phyloP scores from a whole-genome alignment of 179 eudicot species.

The Beta macrorhiza region DNA sequence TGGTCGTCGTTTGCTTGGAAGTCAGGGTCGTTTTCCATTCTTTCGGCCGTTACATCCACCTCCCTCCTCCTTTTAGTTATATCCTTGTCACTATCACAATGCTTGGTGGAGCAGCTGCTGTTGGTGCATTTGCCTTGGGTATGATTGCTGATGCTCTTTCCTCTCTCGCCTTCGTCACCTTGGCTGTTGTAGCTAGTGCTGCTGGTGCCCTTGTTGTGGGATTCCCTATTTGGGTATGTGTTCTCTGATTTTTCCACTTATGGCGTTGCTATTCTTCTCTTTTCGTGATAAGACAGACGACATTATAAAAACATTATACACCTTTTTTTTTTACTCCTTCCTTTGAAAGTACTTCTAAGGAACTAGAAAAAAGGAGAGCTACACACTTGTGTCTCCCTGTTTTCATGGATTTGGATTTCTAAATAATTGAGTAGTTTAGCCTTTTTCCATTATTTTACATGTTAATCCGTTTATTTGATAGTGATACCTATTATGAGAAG shows the following conservation, averaged over 20 bases:
- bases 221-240: constrained; percentile 81
- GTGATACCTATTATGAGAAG: too few species aligned
- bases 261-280: not conserved
- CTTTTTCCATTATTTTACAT: not conserved
- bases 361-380: not conserved
- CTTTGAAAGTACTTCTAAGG: too few species aligned
- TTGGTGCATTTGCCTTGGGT: constrained; percentile 75
- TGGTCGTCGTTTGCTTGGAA: constrained; percentile 76
- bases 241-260: not conserved
- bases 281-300: too few species aligned
- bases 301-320: too few species aligned
- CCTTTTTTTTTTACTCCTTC: too few species aligned
- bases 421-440: not conserved
- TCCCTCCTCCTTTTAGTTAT: constrained; percentile 79
- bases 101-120: constrained; percentile 93
- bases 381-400: not conserved
- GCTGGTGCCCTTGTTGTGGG: constrained; percentile 93
- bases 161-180: constrained; percentile 60
- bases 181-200: constrained; percentile 72
- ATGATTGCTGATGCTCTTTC: constrained; percentile 68
- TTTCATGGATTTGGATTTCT: not conserved
- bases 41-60: constrained; percentile 85
- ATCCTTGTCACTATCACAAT: constrained; percentile 72
- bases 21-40: constrained; percentile 87
- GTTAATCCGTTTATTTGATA: not conserved